These are phyloP conservation scores for Nectriaceae sp. DNA, from an alignment of 2,329 filamentous ascomycete species.

Conservation along the genomic window DNA sequence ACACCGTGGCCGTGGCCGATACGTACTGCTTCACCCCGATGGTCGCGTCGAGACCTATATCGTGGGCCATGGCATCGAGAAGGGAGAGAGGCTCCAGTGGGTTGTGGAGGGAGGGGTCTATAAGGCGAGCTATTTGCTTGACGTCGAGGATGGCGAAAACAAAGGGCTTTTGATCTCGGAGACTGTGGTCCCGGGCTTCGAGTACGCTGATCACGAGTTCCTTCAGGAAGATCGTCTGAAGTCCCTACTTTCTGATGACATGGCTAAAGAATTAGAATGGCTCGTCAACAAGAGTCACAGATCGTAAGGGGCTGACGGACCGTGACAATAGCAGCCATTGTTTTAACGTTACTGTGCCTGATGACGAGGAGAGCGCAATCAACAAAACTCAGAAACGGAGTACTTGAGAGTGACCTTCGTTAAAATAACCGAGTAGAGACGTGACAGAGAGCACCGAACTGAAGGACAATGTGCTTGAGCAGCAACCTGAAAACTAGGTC, in stretches of 20 bases:
- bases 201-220: constrained; percentile 69
- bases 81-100: constrained; percentile 67
- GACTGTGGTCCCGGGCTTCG: constrained; percentile 69
- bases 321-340: too few relatives aligned
- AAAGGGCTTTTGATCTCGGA: constrained; percentile 65
- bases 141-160: constrained; percentile 39
- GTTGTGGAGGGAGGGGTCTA: constrained; percentile 68
- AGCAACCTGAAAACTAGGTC: too few relatives aligned
- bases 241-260: constrained; percentile 53
- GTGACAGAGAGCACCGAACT: too few relatives aligned
- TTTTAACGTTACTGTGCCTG: too few relatives aligned
- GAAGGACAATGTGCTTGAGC: too few relatives aligned
- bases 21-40: constrained; percentile 63
- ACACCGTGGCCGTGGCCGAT: constrained; percentile 62
- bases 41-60: constrained; percentile 64
- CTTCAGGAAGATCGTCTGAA: constrained; percentile 52
- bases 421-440: too few relatives aligned
- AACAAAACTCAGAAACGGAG: too few relatives aligned
- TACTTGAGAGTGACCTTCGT: too few relatives aligned
- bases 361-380: neutral
- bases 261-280: constrained; percentile 50
- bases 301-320: neutral
- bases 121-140: constrained; percentile 63
- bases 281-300: constrained; percentile 36
- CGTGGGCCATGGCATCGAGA: constrained; percentile 58